Evolutionary conservation across 768 basidiomycete species (phyloP), one percentile per base, ranked within the genome.

Genomic region (Butyriboletus loyo): DNA sequence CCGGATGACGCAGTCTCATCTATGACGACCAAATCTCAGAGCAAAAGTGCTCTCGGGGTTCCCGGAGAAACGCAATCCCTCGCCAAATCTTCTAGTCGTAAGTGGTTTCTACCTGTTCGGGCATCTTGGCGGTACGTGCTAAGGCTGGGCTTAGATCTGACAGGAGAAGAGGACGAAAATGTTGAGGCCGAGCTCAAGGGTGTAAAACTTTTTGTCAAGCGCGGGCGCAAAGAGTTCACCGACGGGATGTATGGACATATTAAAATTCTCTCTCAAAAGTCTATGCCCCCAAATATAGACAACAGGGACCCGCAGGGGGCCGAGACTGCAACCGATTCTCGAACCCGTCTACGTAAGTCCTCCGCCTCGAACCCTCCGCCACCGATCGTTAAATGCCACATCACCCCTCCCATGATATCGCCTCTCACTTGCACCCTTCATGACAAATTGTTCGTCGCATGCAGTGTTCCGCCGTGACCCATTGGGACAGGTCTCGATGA

Each of bases 391-490:
- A n/a, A 63, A 56, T 46, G 7, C 41, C 28, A 9, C 37, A 37
- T 42, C 54, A 34, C 52, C 6, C 36, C 45, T 49, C 41, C 19
- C 48, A 38, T 36, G 41, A 42, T 34, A 40, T 54, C 25, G 10
- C 17, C 24, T 34, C 38, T 41, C 24, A 14, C n/a, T 13, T 34
- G 43, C 36, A 22, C 32, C 28, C 41, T 44, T 55, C 22, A 22
- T 44, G 38, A 19, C 42, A 25, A 52, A 36, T 30, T 21, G 11
- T 24, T 22, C 14, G 27, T 27, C 41, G 13, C 39, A 9, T 21
- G 36, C 56, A 86, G 86, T 87, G 14, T 86, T 88, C 69, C 80
- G 85, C 7, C 81, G 86, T 6, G 86, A 87, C 56, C 86, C 84
- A 0, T 66, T 87, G 27, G 81, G 82, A 75, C 82, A 87, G 60